Base-by-base conservation (phyloP, 2,329 filamentous ascomycete genomes). In the Fusarium sp. region DNA sequence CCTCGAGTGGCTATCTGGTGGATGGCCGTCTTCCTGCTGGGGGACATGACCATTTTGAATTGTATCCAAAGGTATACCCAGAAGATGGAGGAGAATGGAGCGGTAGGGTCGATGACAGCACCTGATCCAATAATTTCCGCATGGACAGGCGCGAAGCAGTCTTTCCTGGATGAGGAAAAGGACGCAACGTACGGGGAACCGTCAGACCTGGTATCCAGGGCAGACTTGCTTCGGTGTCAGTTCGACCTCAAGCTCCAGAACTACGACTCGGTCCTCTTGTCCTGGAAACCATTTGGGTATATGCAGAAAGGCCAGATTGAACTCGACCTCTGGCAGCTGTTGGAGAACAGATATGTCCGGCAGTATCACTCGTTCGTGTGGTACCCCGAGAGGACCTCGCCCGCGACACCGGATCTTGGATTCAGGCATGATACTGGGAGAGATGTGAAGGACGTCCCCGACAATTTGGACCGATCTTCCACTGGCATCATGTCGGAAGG, bases 201-300 rank as follows among this genome's bases (percentile, higher is more conserved):
- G 7, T 23, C 40, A 3, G 42, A 58, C 20, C 27, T 38, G 3
- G 42, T 51, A 10, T 50, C 56, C 10, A 50, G 56, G n/a, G 56
- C 42, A 18, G 56, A 58, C 23, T 2, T 58, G 14, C 42, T 58
- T 38, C 42, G 42, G 25, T 51, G 31, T 27, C 42, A 23, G 14
- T 58, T 50, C 18, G 31, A 58, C 18, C 33, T 50, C 20, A 58
- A 51, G 42, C 56, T 58, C 29, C 42, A 58, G 14, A 44, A 58
- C 20, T 58, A 44, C 16, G 20, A 31, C 8, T 58, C 42, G 1
- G 16, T n/a, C 4, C 20, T 31, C 23, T 16, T 58, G 16, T 14
- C 56, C 18, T 58, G 42, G 56, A 20, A n/a, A 38, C 55, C 40
- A 1, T 58, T 58, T n/a, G 42, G 56, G 40, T 58, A 58, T 38